These are phyloP conservation scores for Chlamydomonas reinhardtii DNA, from an alignment of 163 green algal species.

Conservation along the genomic window DNA sequence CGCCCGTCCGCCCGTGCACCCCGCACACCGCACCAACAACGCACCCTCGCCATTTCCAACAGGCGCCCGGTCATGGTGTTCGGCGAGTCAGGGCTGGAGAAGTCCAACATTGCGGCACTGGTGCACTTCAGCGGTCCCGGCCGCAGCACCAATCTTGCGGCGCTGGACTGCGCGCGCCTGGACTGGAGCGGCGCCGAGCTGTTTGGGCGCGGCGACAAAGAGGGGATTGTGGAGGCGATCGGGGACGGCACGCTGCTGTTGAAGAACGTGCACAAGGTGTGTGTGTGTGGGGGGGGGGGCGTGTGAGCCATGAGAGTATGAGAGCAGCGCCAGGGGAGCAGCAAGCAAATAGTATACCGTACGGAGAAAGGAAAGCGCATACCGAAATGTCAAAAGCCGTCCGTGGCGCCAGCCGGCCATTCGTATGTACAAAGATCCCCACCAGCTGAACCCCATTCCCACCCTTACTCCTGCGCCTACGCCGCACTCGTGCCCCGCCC, in stretches of 20 bases:
- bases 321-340: too few species aligned
- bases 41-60: neutral
- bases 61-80: constrained; percentile 76
- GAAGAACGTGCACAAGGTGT: constrained; percentile 78
- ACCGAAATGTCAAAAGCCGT: too few species aligned
- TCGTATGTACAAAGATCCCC: too few species aligned
- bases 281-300: neutral
- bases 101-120: constrained; percentile 79
- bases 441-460: too few species aligned
- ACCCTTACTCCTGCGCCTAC: too few species aligned
- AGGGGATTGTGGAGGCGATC: constrained; percentile 74
- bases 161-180: constrained; percentile 60
- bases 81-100: constrained; percentile 82
- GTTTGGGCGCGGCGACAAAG: constrained; percentile 69
- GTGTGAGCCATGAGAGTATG: too few species aligned
- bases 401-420: too few species aligned
- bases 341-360: too few species aligned
- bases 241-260: constrained; percentile 72
- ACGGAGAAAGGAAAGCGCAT: too few species aligned
- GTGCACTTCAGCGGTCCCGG: constrained; percentile 78
- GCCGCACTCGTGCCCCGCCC: too few species aligned
- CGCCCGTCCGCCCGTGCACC: too few species aligned
- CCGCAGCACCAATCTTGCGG: constrained; percentile 57
- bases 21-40: too few species aligned
- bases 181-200: constrained; percentile 59